Base-by-base conservation (phyloP, 306 rosid species). In the Cucurbita moschata region DNA sequence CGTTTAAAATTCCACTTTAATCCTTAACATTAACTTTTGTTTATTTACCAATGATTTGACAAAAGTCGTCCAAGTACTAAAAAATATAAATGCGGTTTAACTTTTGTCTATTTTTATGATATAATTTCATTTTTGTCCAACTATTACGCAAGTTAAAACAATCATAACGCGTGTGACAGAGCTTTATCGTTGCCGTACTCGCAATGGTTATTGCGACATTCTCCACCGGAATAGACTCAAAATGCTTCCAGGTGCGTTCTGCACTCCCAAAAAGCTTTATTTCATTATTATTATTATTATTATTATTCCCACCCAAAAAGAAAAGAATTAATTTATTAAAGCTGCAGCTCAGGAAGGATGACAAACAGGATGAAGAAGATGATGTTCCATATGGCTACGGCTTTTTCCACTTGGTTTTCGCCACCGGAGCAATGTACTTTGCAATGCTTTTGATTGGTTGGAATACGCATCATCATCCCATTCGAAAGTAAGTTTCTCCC, bases 361-460 rank as follows among this genome's bases (percentile, higher is more conserved):
- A 84, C 58, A 77, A 77, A 0, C 86, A 74, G 35, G 81, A 80
- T 15, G 96, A 85, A 79, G 96, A 85, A 82, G 96, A 91, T 78
- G 97, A 86, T 78, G 92, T 88, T 63, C 99, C 97, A 30, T 95
- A 95, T 55, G 99, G 99, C 74, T 95, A 95, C 77, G 99, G 99
- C 23, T 95, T 95, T 88, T 95, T 95, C 81, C 99, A 95, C 77
- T 84, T 95, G 57, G 99, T 95, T 71, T 95, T 95, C 49, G 96
- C 99, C 46, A 89, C 96, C 0, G 99, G 99, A 68, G 97, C 99
- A 50, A 95, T 95, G 99, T 91, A 95, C 87, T 95, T 95, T 65
- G 99, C 97, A 7, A 95, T 95, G 99, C 86, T 95, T 23, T 81
- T 95, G 80, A 81, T 88, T 57, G 94, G 99, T 77, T 95, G 99